phyloP scores from a whole-genome alignment of 2,329 filamentous ascomycete species.

The Hyphodiscus sp. region DNA sequence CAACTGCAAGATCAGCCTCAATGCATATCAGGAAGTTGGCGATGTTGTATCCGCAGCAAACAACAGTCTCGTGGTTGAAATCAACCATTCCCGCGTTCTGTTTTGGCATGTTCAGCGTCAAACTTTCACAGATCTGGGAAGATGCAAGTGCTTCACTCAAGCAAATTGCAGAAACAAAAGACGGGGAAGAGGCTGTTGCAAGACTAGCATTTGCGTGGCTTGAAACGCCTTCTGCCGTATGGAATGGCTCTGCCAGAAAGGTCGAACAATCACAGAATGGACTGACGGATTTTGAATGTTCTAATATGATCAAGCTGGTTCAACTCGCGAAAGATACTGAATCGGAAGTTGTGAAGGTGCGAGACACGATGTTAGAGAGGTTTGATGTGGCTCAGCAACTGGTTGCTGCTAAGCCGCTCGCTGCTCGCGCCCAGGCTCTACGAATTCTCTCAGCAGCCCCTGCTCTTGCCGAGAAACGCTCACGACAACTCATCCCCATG shows the following conservation, averaged over 20 bases:
- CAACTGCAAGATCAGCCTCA: conserved; percentile 69
- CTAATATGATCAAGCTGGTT: conserved; percentile 59
- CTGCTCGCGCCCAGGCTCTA: conserved; percentile 70
- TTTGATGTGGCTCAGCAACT: conserved; percentile 60
- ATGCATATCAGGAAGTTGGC: conserved; percentile 76
- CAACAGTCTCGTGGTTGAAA: conserved; percentile 57
- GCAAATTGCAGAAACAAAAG: conserved; percentile 61
- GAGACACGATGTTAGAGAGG: conserved; percentile 51
- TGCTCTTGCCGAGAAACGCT: conserved; percentile 75
- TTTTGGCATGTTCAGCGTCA: conserved; percentile 84
- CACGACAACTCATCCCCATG: conserved; percentile 76
- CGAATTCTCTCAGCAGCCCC: conserved; percentile 70
- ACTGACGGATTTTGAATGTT: conserved; percentile 77
- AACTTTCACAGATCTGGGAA: conserved; percentile 81
- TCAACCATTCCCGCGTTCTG: conserved; percentile 73
- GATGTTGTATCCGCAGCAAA: conserved; percentile 49
- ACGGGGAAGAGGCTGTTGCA: conserved; percentile 67
- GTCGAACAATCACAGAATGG: conserved; percentile 33
- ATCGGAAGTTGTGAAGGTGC: conserved; percentile 44
- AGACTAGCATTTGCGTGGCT: conserved; percentile 76
- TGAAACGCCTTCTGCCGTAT: conserved; percentile 47
- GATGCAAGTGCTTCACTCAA: conserved; percentile 72
- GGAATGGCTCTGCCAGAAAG: conserved; percentile 39
- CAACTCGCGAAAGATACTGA: conserved; percentile 45
- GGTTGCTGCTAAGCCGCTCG: conserved; percentile 43